Percentiles rank a stretch among this genome's conserved stretches.
These are phyloP conservation scores for Stipa capillata DNA, from an alignment of 176 grass and related monocot genomes.

Conservation along the genomic window DNA sequence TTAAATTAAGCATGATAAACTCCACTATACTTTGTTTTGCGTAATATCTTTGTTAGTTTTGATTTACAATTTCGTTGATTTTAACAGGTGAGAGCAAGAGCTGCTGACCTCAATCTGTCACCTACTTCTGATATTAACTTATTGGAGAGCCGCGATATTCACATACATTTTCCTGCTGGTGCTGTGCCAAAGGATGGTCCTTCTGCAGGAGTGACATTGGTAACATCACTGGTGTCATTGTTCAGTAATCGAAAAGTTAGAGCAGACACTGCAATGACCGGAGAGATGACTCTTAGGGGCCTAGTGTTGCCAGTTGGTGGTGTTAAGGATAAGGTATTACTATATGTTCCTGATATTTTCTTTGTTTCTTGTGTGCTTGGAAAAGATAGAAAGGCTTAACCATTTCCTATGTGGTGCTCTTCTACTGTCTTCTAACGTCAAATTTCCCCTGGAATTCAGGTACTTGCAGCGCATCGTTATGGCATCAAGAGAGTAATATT, in stretches of 20 bases:
- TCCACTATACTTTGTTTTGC: neutral
- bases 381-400: neutral
- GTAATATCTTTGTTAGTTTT: neutral
- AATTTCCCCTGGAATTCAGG: slow-evolving; percentile 33
- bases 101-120: slow-evolving; percentile 79
- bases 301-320: slow-evolving; percentile 95
- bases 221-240: slow-evolving; percentile 82
- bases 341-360: neutral
- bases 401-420: neutral
- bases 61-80: slow-evolving; percentile 12
- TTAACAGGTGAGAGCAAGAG: slow-evolving; percentile 82
- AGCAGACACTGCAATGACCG: slow-evolving; percentile 96
- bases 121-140: slow-evolving; percentile 56
- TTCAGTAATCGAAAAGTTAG: slow-evolving; percentile 91
- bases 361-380: neutral
- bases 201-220: slow-evolving; percentile 90
- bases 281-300: slow-evolving; percentile 95
- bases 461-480: slow-evolving; percentile 84
- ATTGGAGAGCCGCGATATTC: slow-evolving; percentile 82
- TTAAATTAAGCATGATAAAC: neutral
- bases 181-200: slow-evolving; percentile 99
- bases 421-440: neutral
- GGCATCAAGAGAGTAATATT: slow-evolving; percentile 98
- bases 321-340: slow-evolving; percentile 84
- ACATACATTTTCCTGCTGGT: slow-evolving; percentile 99